Conservation (phyloP, 352 stramenopile genomes). For the Phytophthora pistaciae region DNA sequence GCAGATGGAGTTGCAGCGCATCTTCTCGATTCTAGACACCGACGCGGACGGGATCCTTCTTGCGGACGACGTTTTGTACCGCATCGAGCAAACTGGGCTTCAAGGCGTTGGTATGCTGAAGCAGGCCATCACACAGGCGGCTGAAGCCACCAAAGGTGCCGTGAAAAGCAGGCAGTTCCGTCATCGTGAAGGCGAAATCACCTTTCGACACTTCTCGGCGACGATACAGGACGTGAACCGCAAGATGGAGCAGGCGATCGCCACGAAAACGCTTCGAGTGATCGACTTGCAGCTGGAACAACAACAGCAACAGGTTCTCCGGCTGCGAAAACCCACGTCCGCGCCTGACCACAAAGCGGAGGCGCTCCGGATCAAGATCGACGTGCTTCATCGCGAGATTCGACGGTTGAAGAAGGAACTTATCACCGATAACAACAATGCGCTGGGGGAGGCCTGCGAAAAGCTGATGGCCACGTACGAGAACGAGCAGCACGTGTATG, state of each 20-base stretch:
- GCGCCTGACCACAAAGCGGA: slow-evolving; percentile 25
- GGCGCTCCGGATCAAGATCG: slow-evolving; percentile 58
- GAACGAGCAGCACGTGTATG: slow-evolving; percentile 80
- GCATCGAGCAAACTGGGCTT: slow-evolving; percentile 63
- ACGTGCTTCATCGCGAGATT: slow-evolving; percentile 63
- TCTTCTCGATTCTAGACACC: slow-evolving; percentile 73
- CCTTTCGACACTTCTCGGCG: slow-evolving; percentile 64
- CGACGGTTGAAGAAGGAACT: slow-evolving; percentile 57
- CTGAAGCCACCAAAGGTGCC: slow-evolving; percentile 47
- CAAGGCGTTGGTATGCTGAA: slow-evolving; percentile 55
- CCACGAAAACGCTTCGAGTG: slow-evolving; percentile 61
- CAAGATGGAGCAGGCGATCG: slow-evolving; percentile 69
- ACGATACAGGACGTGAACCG: slow-evolving; percentile 76
- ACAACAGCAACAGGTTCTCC: slow-evolving; percentile 23
- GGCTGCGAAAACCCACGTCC: slow-evolving; percentile 7
- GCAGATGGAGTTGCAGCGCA: slow-evolving; percentile 61
- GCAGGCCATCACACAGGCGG: slow-evolving; percentile 56
- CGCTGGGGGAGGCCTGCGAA: slow-evolving; percentile 66
- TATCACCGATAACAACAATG: slow-evolving; percentile 56
- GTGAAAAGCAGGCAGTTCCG: slow-evolving; percentile 20
- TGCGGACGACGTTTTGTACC: slow-evolving; percentile 53
- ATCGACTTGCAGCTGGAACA: slow-evolving; percentile 55
- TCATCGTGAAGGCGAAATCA: slow-evolving; percentile 67
- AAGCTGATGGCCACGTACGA: slow-evolving; percentile 70
- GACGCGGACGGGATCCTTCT: slow-evolving; percentile 67